Percentiles rank a stretch among this genome's conserved stretches.
Evolutionary conservation across 1,284 basidiomycete genomes (phyloP).

Genomic region (Limonomyces culmigenus): DNA sequence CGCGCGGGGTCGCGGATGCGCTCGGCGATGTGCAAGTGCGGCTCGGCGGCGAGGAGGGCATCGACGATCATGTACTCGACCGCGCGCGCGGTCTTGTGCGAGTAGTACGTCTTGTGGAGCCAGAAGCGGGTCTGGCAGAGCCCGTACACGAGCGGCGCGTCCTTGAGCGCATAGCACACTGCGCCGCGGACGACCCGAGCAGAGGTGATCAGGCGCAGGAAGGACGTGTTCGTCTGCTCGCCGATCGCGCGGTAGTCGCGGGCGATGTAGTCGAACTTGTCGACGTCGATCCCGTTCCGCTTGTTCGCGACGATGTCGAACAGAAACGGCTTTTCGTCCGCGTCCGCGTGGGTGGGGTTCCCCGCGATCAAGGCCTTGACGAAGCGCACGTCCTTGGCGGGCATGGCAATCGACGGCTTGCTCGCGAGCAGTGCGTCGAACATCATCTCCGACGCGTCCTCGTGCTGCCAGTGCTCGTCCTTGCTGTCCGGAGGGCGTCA

Average conservation of each 20-base stretch:
- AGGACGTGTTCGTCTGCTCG: slow-evolving; percentile 28
- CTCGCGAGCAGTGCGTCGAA: slow-evolving; percentile 40
- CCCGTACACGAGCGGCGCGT: slow-evolving; percentile 56
- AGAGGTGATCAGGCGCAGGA: slow-evolving; percentile 34
- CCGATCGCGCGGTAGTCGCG: slow-evolving; percentile 57
- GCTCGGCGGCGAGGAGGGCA: slow-evolving; percentile 47
- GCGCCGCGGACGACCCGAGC: slow-evolving; percentile 54
- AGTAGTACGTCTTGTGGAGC: slow-evolving; percentile 61
- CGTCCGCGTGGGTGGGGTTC: slow-evolving; percentile 12
- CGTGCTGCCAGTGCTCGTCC: slow-evolving; percentile 40
- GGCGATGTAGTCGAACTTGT: slow-evolving; percentile 75
- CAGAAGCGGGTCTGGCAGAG: slow-evolving; percentile 56
- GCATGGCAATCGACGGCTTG: slow-evolving; percentile 25
- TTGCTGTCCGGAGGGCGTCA: slow-evolving; percentile 14
- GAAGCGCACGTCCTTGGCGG: slow-evolving; percentile 29
- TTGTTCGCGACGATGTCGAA: slow-evolving; percentile 68
- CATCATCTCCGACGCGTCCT: slow-evolving; percentile 60
- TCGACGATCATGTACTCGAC: slow-evolving; percentile 73
- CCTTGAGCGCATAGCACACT: slow-evolving; percentile 69
- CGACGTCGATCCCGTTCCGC: slow-evolving; percentile 65
- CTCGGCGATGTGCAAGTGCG: slow-evolving; percentile 36
- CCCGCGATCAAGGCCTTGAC: slow-evolving; percentile 58
- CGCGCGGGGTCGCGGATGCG: slow-evolving; percentile 37
- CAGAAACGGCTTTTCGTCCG: slow-evolving; percentile 25
- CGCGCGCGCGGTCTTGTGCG: slow-evolving; percentile 60